A percentile compares a stretch with the other conserved stretches of the same genome.
These are phyloP conservation scores for Coleophoma cylindrospora DNA, from an alignment of 2,329 filamentous ascomycete genomes.

Conservation along the genomic window DNA sequence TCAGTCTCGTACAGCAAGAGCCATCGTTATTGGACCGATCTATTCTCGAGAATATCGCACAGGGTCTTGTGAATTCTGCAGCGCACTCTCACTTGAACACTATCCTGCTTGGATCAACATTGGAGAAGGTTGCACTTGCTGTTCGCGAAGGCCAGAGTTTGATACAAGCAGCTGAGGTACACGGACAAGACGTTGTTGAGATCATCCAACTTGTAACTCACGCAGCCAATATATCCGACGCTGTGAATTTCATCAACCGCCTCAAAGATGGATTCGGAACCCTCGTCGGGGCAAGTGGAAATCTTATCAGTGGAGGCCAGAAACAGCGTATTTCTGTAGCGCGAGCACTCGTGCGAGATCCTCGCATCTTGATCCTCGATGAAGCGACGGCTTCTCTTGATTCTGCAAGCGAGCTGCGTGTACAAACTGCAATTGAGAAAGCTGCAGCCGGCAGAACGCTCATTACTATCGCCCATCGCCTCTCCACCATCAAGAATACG, in stretches of 20 bases:
- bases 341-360: conserved; percentile 50
- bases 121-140: not conserved
- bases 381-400: conserved; percentile 59
- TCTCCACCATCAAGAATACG: conserved; percentile 33
- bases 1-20: conserved; percentile 19
- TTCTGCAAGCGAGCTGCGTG: conserved; percentile 49
- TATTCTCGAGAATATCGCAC: conserved; percentile 44
- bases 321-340: conserved; percentile 56
- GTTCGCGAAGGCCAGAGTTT: not conserved
- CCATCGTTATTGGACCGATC: conserved; percentile 31
- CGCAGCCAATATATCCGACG: conserved; percentile 55
- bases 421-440: conserved; percentile 36
- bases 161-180: not conserved
- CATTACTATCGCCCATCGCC: conserved; percentile 34
- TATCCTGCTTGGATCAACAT: not conserved
- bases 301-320: conserved; percentile 51
- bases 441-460: conserved; percentile 29
- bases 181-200: not conserved
- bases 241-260: conserved; percentile 45
- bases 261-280: conserved; percentile 46
- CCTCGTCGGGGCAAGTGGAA: conserved; percentile 45
- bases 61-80: conserved; percentile 35
- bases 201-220: not conserved
- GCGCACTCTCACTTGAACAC: conserved; percentile 2
- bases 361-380: conserved; percentile 53